phyloP scores from a whole-genome alignment of 495 filamentous ascomycete species.

The Trichoderma asperelloides region DNA sequence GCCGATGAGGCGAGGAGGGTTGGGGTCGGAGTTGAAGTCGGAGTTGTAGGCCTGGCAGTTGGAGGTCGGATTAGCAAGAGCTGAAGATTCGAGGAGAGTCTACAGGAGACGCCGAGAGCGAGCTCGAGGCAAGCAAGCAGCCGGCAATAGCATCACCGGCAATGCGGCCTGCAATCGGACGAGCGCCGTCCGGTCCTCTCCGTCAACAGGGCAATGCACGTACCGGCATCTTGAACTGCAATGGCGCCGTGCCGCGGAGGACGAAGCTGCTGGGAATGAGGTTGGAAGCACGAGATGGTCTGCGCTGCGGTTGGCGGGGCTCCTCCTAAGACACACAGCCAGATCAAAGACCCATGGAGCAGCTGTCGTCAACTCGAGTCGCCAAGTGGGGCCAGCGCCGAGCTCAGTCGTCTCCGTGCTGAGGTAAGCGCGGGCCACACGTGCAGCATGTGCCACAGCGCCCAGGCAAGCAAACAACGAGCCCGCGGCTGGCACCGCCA shows the following conservation, averaged over 20 bases:
- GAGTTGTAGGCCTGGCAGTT: constrained; percentile 76
- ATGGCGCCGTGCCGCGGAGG: not conserved
- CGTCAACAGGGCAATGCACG: constrained; percentile 4
- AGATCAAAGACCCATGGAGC: not conserved
- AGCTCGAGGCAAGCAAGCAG: not conserved
- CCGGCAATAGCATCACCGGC: not conserved
- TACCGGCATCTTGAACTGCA: constrained; percentile 27
- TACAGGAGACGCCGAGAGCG: not conserved
- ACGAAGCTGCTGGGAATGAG: not conserved
- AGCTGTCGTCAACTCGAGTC: constrained; percentile 9
- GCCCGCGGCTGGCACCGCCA: too few species aligned
- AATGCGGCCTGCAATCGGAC: too few species aligned
- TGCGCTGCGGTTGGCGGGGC: constrained; percentile 9
- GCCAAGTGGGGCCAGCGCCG: not conserved
- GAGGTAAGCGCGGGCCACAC: not conserved
- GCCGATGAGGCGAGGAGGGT: constrained; percentile 45
- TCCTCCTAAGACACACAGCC: not conserved
- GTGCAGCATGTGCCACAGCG: not conserved
- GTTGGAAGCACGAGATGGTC: constrained; percentile 1
- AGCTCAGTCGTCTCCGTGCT: not conserved
- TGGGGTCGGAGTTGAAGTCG: constrained; percentile 75
- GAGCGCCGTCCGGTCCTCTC: not conserved
- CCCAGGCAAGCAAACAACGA: not conserved
- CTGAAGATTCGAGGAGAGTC: not conserved
- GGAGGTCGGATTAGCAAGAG: constrained; percentile 1